These are phyloP conservation scores for Apiospora kogelbergensis DNA, from an alignment of 2,329 filamentous ascomycete genomes.

Conservation along the genomic window DNA sequence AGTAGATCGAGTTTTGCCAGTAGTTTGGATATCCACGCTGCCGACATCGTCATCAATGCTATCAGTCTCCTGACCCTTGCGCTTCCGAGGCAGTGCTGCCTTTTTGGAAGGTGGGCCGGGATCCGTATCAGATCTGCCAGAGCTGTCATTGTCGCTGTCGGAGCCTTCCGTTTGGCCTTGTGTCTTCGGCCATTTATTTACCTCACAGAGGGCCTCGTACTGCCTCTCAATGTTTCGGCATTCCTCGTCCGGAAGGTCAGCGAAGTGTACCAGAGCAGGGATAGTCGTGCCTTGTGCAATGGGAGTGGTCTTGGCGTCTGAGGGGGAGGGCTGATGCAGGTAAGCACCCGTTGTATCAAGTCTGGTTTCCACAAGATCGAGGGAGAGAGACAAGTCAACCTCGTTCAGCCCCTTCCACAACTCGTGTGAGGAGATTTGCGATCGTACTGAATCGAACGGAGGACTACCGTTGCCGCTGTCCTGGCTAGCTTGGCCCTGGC, in stretches of 20 bases:
- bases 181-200: background rate
- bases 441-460: slow-evolving; percentile 17
- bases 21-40: no score
- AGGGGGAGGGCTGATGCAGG: background rate
- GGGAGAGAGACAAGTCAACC: slow-evolving; percentile 14
- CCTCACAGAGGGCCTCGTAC: background rate
- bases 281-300: background rate
- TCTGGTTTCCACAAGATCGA: background rate
- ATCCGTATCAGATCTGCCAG: background rate
- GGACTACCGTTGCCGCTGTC: background rate
- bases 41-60: no score
- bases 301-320: background rate
- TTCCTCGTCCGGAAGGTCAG: background rate
- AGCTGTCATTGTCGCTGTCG: background rate
- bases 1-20: no score
- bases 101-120: no score
- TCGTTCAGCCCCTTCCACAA: slow-evolving; percentile 29
- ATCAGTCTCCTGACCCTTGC: no score
- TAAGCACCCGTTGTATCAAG: background rate
- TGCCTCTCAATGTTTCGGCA: background rate
- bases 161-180: background rate
- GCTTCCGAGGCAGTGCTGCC: no score
- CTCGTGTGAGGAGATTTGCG: slow-evolving; percentile 19
- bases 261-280: background rate
- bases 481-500: background rate